A percentile compares a stretch with the other conserved stretches of the same genome.
Evolutionary conservation across 176 grass and related monocot species (phyloP).

Genomic region (Saccharum spontaneum): DNA sequence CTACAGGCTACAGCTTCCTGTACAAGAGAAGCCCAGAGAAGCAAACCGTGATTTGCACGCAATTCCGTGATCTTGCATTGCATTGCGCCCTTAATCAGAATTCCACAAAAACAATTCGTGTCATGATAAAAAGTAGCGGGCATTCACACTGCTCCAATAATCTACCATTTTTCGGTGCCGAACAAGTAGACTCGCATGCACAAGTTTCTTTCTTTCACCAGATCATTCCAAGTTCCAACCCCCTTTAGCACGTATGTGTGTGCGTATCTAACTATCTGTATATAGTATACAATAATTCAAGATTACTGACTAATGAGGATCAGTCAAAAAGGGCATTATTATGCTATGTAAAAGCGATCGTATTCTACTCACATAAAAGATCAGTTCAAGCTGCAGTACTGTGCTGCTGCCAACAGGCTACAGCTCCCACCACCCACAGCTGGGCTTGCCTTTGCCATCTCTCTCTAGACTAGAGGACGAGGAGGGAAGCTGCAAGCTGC

Average conservation of each 20-base stretch:
- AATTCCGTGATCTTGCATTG: slow-evolving; percentile 8
- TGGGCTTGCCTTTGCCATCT: slow-evolving; percentile 34
- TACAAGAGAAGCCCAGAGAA: slow-evolving; percentile 29
- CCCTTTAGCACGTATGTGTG: neutral
- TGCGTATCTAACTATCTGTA: neutral
- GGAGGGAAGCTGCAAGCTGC: slow-evolving; percentile 1
- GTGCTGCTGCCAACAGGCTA: neutral
- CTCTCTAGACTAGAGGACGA: neutral
- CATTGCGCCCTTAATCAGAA: slow-evolving; percentile 12
- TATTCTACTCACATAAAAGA: slow-evolving; percentile 29
- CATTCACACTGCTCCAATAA: slow-evolving; percentile 30
- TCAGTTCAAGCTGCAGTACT: slow-evolving; percentile 23
- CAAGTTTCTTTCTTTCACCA: slow-evolving; percentile 23
- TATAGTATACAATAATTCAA: slow-evolving; percentile 5
- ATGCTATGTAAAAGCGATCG: slow-evolving; percentile 27
- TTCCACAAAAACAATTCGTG: slow-evolving; percentile 12
- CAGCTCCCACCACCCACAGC: slow-evolving; percentile 18
- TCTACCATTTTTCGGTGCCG: slow-evolving; percentile 44
- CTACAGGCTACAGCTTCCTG: slow-evolving; percentile 14
- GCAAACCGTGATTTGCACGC: slow-evolving; percentile 41
- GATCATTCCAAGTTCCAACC: slow-evolving; percentile 36
- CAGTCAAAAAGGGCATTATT: slow-evolving; percentile 21
- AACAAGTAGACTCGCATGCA: slow-evolving; percentile 36
- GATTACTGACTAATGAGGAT: neutral
- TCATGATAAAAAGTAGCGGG: neutral